Percentiles rank a stretch among this genome's conserved stretches.
These are phyloP conservation scores for Solanum chiquidenum DNA, from an alignment of 257 asterid species.

Conservation along the genomic window DNA sequence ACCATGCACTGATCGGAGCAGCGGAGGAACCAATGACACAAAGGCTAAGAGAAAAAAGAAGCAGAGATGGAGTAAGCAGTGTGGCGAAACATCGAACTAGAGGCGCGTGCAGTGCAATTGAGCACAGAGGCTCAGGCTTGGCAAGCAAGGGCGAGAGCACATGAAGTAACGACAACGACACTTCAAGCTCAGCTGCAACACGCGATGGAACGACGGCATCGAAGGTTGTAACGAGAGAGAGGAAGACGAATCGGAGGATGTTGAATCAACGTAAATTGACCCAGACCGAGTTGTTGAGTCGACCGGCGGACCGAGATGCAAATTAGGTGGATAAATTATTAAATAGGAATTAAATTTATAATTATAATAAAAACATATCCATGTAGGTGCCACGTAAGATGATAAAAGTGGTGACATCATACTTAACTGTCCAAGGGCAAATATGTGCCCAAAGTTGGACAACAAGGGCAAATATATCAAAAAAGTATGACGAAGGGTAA, in stretches of 20 bases:
- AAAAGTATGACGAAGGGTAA: no score
- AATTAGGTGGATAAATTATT: neutral
- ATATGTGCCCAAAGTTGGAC: no score
- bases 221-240: neutral
- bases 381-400: no score
- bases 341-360: no score
- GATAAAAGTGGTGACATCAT: no score
- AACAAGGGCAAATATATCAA: no score
- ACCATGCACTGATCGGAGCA: slow-evolving; percentile 13
- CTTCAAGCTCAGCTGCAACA: slow-evolving; percentile 30
- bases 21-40: slow-evolving; percentile 21
- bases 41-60: slow-evolving; percentile 27
- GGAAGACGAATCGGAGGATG: slow-evolving; percentile 30
- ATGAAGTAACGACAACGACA: slow-evolving; percentile 22
- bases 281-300: slow-evolving; percentile 29
- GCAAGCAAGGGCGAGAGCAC: slow-evolving; percentile 27
- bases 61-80: slow-evolving; percentile 24
- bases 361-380: no score
- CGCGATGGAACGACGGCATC: slow-evolving; percentile 5
- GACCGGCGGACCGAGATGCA: slow-evolving; percentile 18
- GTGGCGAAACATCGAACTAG: slow-evolving; percentile 20
- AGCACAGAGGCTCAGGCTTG: slow-evolving; percentile 29
- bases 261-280: slow-evolving; percentile 37
- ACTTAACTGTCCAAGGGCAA: no score
- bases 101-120: slow-evolving; percentile 24